Conservation (phyloP, 225 moss, liverwort and hornwort genomes). For the Marchantia paleacea region DNA sequence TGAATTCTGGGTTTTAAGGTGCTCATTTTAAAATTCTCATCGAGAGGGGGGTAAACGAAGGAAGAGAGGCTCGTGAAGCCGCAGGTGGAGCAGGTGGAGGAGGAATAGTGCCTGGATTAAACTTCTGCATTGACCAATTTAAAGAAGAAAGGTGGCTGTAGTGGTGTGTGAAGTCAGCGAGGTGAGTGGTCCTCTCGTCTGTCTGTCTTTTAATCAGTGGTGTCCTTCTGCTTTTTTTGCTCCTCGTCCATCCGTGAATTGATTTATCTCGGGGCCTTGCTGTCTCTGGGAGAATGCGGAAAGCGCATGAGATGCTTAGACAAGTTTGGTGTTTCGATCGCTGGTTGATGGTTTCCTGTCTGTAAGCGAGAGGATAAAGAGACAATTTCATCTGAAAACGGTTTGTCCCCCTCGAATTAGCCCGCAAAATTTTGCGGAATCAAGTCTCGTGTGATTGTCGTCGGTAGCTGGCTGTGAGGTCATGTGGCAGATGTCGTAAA, state of each 20-base stretch:
- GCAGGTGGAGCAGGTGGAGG: not conserved
- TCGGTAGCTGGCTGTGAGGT: not conserved
- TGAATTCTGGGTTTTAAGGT: not conserved
- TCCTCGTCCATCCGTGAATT: not conserved
- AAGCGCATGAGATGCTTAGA: not conserved
- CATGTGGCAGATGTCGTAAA: not conserved
- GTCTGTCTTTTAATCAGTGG: not conserved
- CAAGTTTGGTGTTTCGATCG: not conserved
- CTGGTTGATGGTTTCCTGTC: not conserved
- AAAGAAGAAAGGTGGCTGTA: not conserved
- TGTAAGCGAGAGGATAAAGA: slow-evolving; percentile 1
- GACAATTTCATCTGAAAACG: not conserved
- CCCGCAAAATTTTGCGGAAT: not conserved
- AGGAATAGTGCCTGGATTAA: not conserved
- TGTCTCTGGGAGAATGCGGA: not conserved
- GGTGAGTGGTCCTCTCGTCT: not conserved
- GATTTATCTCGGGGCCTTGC: not conserved
- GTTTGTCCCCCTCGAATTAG: not conserved
- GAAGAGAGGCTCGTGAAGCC: not conserved
- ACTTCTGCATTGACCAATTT: not conserved
- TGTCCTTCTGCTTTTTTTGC: not conserved
- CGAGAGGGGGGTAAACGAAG: not conserved
- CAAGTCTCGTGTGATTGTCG: not conserved
- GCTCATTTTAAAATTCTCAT: not conserved
- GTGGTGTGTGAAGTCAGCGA: not conserved